Percentiles rank a stretch among this genome's conserved stretches.
phyloP scores from a whole-genome alignment of 768 basidiomycete species.

The Leccinellum luteum region DNA sequence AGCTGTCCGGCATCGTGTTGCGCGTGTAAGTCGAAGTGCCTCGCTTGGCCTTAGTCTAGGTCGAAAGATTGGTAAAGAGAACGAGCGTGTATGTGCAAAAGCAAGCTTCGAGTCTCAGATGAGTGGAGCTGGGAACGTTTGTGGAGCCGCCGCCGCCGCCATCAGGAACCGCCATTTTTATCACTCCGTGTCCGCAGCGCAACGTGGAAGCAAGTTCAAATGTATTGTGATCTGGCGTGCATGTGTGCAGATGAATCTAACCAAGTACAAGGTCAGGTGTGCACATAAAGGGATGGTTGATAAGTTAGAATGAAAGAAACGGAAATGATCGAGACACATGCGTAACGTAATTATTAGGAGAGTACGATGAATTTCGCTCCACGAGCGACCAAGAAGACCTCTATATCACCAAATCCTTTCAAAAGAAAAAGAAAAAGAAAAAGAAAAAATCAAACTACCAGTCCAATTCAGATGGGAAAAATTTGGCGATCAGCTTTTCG shows the following conservation, averaged over 20 bases:
- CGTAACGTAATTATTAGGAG: conserved; percentile 2
- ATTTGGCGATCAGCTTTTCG: conserved; percentile 75
- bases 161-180: conserved; percentile 13
- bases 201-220: not conserved
- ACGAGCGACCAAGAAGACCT: not conserved
- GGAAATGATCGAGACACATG: not conserved
- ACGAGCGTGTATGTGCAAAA: not conserved
- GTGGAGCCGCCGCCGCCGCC: conserved; percentile 13
- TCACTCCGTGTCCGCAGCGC: conserved; percentile 12
- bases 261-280: not conserved
- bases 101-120: not conserved
- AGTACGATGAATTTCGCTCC: conserved; percentile 4
- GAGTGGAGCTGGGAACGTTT: conserved; percentile 10
- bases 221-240: not conserved
- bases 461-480: conserved; percentile 77
- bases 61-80: conserved; percentile 1
- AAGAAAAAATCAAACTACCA: conserved; percentile 51
- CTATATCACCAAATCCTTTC: conserved; percentile 5
- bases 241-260: conserved; percentile 5
- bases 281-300: conserved; percentile 4
- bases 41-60: not conserved
- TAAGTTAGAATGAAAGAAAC: conserved; percentile 16
- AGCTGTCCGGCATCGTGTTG: conserved; percentile 11
- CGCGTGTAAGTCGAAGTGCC: not conserved
- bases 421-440: not conserved